Base-by-base conservation (phyloP, 176 grass and related monocot genomes). In the Saccharum spontaneum region DNA sequence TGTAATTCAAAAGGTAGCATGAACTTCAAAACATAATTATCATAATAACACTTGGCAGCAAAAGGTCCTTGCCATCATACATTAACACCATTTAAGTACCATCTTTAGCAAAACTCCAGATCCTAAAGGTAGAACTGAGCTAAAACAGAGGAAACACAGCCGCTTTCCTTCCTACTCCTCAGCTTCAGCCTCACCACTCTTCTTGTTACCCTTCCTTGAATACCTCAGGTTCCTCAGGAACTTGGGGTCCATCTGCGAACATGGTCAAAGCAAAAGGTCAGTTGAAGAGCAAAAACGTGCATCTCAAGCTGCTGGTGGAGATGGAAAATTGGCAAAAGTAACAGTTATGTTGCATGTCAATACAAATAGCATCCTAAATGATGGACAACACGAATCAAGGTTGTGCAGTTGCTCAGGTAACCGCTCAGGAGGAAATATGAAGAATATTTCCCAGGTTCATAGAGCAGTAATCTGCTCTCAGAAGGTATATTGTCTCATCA, bases 211-310 rank as follows among this genome's bases (percentile, higher is more conserved):
- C 88, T 93, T 93, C 85, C 85, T 93, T 12, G 88, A 89, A 33
- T 90, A 93, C 88, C 88, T 93, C 82, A 88, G 85, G 79, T 93
- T 93, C 88, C 82, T 89, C 26, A 93, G 73, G 34, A 93, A 93
- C 82, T 93, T 93, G 9, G 91, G 88, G 70, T 93, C 88, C 91
- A 93, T 90, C 84, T 93, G 55, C 30, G 85, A 85, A 69, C 3
- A 82, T 34, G 3, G 18, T 1, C 4, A 17, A 71, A 37, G 17
- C 13, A 71, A 11, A 11, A 37, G 1, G 18, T 87, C 20, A 82
- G 26, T 46, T 26, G 3, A n/a, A 31, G 33, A 62, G n/a, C 59
- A 62, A 5, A 9, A 12, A 52, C 5, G 0, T 7, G 7, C 11
- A 65, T 31, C 62, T 31, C 28, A 7, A 16, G 26, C 13, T 33